phyloP scores from a whole-genome alignment of 768 basidiomycete genomes.

The Trametes cinnabarina region DNA sequence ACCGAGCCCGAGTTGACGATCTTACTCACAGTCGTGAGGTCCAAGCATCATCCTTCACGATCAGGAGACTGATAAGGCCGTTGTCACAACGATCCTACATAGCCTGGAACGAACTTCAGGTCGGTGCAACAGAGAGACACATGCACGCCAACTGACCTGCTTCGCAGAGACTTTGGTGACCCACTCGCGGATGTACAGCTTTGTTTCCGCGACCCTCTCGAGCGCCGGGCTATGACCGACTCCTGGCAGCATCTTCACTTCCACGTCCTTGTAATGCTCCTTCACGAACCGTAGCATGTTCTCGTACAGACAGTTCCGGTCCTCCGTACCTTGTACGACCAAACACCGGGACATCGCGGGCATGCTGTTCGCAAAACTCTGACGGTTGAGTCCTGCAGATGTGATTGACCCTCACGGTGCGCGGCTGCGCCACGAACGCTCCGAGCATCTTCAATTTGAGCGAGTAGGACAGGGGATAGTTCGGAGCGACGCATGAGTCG shows the following conservation, averaged over 20 bases:
- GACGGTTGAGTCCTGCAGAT: slow-evolving; percentile 19
- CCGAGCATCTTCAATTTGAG: slow-evolving; percentile 19
- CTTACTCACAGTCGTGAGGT: too few species aligned
- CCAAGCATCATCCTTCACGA: too few species aligned
- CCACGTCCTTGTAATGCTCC: slow-evolving; percentile 9
- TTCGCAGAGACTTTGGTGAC: neutral
- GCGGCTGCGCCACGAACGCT: slow-evolving; percentile 14
- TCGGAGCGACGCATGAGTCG: slow-evolving; percentile 20
- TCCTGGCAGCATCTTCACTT: slow-evolving; percentile 16
- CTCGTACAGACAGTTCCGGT: slow-evolving; percentile 10
- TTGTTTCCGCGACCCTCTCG: slow-evolving; percentile 15
- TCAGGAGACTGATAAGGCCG: too few species aligned
- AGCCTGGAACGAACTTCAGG: too few species aligned
- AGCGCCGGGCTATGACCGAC: slow-evolving; percentile 19
- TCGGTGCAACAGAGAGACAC: too few species aligned
- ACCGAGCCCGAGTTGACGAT: too few species aligned
- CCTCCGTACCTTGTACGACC: slow-evolving; percentile 24
- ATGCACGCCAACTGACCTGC: neutral
- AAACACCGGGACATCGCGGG: slow-evolving; percentile 15
- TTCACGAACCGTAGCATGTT: slow-evolving; percentile 6
- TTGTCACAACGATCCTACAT: neutral
- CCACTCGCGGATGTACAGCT: slow-evolving; percentile 19
- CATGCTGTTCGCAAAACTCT: slow-evolving; percentile 13
- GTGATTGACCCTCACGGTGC: slow-evolving; percentile 2
- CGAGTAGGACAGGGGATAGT: slow-evolving; percentile 3